phyloP scores from a whole-genome alignment of 805 yeast genomes.

The Metschnikowia gelsemii region DNA sequence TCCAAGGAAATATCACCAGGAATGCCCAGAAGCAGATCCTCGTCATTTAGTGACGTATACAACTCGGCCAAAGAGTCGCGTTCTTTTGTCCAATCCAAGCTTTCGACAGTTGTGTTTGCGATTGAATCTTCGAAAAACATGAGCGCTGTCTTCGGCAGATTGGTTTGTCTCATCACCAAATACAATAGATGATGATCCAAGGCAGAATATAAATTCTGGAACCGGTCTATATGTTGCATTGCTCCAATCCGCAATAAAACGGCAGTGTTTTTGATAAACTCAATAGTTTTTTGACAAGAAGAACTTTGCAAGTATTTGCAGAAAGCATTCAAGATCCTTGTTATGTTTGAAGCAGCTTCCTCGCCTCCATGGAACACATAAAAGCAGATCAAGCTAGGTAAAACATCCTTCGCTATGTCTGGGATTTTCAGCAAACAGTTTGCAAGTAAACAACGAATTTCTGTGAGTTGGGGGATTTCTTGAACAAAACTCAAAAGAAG shows the following conservation, averaged over 20 bases:
- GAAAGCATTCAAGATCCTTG: constrained; percentile 1
- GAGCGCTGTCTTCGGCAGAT: constrained; percentile 43
- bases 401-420: constrained; percentile 21
- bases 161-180: constrained; percentile 31
- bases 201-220: constrained; percentile 26
- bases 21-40: constrained; percentile 64
- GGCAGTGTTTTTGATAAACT: constrained; percentile 24
- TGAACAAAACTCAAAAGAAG: constrained; percentile 5
- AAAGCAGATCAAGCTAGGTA: constrained; percentile 30
- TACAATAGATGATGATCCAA: constrained; percentile 32
- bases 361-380: constrained; percentile 21
- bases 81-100: constrained; percentile 1
- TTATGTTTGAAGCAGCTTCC: constrained; percentile 1
- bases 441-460: constrained; percentile 17
- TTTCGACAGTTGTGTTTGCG: neutral
- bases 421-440: constrained; percentile 29
- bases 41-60: constrained; percentile 56
- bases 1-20: constrained; percentile 57
- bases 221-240: constrained; percentile 26
- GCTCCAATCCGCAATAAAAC: constrained; percentile 44
- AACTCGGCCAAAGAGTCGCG: constrained; percentile 26
- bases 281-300: constrained; percentile 10
- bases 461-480: constrained; percentile 1
- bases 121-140: constrained; percentile 48
- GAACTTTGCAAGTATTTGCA: constrained; percentile 5